These are phyloP conservation scores for Rhynchosporium graminicola DNA, from an alignment of 2,329 filamentous ascomycete species.

Conservation along the genomic window DNA sequence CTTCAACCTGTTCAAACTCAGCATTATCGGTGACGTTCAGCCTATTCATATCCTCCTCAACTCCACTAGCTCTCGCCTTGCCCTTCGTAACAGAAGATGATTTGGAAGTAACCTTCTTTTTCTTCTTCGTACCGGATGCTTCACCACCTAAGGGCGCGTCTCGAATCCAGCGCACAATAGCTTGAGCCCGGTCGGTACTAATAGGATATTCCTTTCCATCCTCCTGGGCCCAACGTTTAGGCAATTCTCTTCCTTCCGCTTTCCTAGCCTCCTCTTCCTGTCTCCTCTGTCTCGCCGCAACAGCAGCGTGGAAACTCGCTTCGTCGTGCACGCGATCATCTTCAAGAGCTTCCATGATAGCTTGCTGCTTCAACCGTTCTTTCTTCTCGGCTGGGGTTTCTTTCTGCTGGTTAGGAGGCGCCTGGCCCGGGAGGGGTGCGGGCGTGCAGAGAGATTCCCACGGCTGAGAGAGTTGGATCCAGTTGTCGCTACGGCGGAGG, in stretches of 20 bases:
- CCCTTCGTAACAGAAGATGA: constrained; percentile 22
- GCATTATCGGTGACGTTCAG: constrained; percentile 30
- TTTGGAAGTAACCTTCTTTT: constrained; percentile 40
- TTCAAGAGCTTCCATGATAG: constrained; percentile 65
- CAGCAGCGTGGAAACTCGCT: constrained; percentile 62
- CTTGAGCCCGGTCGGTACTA: constrained; percentile 67
- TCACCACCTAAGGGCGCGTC: constrained; percentile 51
- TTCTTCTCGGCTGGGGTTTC: constrained; percentile 56
- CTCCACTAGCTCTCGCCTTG: constrained; percentile 20
- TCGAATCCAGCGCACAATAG: constrained; percentile 69
- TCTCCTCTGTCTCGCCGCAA: constrained; percentile 60
- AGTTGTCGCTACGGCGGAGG: constrained; percentile 65
- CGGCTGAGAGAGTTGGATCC: constrained; percentile 62
- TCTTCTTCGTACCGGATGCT: constrained; percentile 41
- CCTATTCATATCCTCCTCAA: constrained; percentile 25
- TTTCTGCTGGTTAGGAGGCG: constrained; percentile 41
- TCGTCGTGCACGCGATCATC: constrained; percentile 70
- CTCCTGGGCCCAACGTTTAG: constrained; percentile 63
- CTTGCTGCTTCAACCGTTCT: constrained; percentile 63
- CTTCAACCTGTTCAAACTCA: constrained; percentile 34
- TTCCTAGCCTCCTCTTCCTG: constrained; percentile 52
- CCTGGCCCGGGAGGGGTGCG: constrained; percentile 51
- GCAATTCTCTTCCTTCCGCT: constrained; percentile 35
- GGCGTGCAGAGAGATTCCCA: constrained; percentile 74
- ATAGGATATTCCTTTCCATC: constrained; percentile 70